Evolutionary conservation across 306 rosid genomes (phyloP).

Genomic region (Cyamopsis tetragonoloba): DNA sequence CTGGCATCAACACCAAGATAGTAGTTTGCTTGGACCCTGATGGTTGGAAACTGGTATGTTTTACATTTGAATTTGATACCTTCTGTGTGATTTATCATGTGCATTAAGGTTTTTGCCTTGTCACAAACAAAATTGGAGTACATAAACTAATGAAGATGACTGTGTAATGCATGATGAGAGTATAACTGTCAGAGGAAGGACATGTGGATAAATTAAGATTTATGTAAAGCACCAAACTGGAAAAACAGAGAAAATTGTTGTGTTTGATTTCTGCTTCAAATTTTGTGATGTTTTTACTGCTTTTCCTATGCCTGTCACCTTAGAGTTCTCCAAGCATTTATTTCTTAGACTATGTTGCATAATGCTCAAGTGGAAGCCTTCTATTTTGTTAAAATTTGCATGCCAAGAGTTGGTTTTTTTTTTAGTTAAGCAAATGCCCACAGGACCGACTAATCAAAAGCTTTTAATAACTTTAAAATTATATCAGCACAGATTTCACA

Average conservation of each 20-base stretch:
- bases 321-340: not conserved
- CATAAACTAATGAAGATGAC: not conserved
- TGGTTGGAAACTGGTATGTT: conserved; percentile 90
- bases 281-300: not conserved
- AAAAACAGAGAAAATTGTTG: not conserved
- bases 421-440: too few relatives aligned
- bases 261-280: not conserved
- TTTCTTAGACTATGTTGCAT: not conserved
- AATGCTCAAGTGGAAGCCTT: not conserved
- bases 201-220: not conserved
- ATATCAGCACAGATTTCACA: too few relatives aligned
- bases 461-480: too few relatives aligned
- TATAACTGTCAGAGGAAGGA: not conserved
- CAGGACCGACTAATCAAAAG: too few relatives aligned
- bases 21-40: conserved; percentile 95
- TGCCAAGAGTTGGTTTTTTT: too few relatives aligned
- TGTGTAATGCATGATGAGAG: not conserved
- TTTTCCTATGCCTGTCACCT: not conserved
- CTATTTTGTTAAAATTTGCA: not conserved
- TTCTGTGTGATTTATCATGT: conserved; percentile 11
- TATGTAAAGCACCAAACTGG: not conserved
- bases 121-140: not conserved
- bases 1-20: conserved; percentile 87
- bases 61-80: conserved; percentile 13
- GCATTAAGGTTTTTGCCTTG: not conserved